These are phyloP conservation scores for Aspergillus spinulosporus DNA, from an alignment of 2,329 filamentous ascomycete genomes.

Conservation along the genomic window DNA sequence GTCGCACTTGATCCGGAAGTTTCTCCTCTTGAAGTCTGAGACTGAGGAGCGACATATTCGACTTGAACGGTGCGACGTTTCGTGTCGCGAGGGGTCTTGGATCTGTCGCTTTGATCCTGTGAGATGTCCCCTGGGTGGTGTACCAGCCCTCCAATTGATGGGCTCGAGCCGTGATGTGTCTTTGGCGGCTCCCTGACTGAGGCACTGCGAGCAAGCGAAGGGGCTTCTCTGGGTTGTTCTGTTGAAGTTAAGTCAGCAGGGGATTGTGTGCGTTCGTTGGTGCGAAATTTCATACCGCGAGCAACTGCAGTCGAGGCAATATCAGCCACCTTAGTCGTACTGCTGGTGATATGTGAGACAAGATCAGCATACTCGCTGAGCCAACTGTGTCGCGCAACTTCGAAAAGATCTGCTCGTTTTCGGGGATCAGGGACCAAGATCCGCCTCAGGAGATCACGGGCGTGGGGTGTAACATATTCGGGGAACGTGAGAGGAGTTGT, in stretches of 20 bases:
- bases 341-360: conserved; percentile 95
- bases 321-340: conserved; percentile 81
- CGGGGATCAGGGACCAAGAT: conserved; percentile 94
- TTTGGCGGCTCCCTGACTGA: conserved; percentile 88
- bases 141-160: conserved; percentile 60
- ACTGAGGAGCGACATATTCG: conserved; percentile 91
- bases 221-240: conserved; percentile 57
- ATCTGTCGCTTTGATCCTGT: conserved; percentile 63
- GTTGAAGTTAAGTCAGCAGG: conserved; percentile 22
- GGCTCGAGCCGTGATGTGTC: conserved; percentile 52
- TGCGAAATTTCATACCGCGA: conserved; percentile 47
- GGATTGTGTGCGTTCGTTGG: background rate
- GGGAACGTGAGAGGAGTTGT: conserved; percentile 96
- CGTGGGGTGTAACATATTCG: conserved; percentile 97
- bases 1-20: conserved; percentile 14
- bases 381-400: conserved; percentile 97
- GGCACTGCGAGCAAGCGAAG: conserved; percentile 74
- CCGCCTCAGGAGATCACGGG: conserved; percentile 83
- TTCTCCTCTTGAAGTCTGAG: conserved; percentile 76
- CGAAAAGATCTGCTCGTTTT: conserved; percentile 92
- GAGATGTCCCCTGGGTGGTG: conserved; percentile 76
- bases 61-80: conserved; percentile 95
- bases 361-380: conserved; percentile 93
- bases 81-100: conserved; percentile 71
- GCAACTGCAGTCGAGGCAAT: conserved; percentile 76